Conservation (phyloP, 169 alveolate species). For the Babesia bigemina region DNA sequence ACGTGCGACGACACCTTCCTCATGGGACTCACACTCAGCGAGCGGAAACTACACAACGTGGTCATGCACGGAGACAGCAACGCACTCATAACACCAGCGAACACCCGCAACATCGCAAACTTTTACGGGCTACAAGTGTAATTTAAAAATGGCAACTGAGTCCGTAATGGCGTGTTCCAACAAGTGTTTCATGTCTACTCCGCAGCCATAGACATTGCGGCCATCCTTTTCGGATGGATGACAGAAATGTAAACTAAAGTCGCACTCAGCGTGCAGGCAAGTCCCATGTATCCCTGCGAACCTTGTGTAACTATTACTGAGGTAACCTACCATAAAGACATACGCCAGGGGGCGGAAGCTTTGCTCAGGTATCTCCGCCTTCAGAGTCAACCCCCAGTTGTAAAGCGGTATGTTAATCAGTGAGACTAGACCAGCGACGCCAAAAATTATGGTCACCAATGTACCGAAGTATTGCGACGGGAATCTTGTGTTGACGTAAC, state of each 20-base stretch:
- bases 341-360: slow-evolving; percentile 52
- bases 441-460: slow-evolving; percentile 29
- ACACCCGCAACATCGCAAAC: slow-evolving; percentile 3
- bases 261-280: slow-evolving; percentile 22
- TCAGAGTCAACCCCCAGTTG: slow-evolving; percentile 14
- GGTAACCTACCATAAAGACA: slow-evolving; percentile 31
- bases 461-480: slow-evolving; percentile 31
- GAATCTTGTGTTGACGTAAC: slow-evolving; percentile 53
- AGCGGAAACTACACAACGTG: slow-evolving; percentile 57
- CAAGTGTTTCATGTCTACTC: neutral
- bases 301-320: neutral
- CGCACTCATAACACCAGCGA: slow-evolving; percentile 11
- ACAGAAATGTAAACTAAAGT: slow-evolving; percentile 25
- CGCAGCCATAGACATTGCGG: neutral
- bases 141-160: slow-evolving; percentile 40
- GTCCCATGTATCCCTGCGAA: slow-evolving; percentile 44
- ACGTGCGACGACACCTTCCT: slow-evolving; percentile 62
- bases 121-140: slow-evolving; percentile 49
- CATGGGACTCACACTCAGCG: slow-evolving; percentile 62
- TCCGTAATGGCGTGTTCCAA: slow-evolving; percentile 28
- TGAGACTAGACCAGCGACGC: slow-evolving; percentile 20
- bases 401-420: slow-evolving; percentile 52
- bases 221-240: slow-evolving; percentile 7
- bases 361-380: slow-evolving; percentile 8
- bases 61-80: slow-evolving; percentile 50